phyloP scores from a whole-genome alignment of 352 stramenopile species.

The Pythium pectinolyticum region DNA sequence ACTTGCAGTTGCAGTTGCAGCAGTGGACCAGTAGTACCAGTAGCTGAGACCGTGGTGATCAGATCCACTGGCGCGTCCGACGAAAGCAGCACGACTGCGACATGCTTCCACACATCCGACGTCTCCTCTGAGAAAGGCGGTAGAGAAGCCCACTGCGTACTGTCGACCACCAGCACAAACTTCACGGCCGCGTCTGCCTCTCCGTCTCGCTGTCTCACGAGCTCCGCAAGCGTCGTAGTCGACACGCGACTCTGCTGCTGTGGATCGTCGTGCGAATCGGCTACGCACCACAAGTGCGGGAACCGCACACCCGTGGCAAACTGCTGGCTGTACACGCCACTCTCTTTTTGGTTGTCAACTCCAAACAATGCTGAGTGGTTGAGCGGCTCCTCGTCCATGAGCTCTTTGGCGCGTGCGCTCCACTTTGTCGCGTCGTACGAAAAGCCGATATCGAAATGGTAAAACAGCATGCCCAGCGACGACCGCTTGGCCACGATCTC shows the following conservation, averaged over 20 bases:
- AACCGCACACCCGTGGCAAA: conserved; percentile 63
- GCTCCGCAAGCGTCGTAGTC: conserved; percentile 41
- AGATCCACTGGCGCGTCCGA: not conserved
- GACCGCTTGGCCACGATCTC: conserved; percentile 55
- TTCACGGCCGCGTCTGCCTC: conserved; percentile 32
- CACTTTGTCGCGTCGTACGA: conserved; percentile 64
- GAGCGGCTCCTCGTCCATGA: conserved; percentile 63
- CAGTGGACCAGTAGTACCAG: not conserved
- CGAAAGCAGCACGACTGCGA: conserved; percentile 21
- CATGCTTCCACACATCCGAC: conserved; percentile 1
- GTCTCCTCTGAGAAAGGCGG: no score
- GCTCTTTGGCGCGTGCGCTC: conserved; percentile 40
- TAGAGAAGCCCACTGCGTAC: conserved; percentile 29
- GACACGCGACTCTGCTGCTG: conserved; percentile 35
- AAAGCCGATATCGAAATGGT: conserved; percentile 85
- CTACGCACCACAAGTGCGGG: conserved; percentile 68
- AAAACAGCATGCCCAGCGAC: conserved; percentile 85
- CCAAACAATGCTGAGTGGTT: conserved; percentile 54
- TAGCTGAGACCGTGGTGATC: no score
- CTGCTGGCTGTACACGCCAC: conserved; percentile 40
- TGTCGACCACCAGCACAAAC: conserved; percentile 58
- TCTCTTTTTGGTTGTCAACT: not conserved
- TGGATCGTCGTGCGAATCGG: no score
- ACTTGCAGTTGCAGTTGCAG: not conserved
- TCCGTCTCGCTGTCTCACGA: conserved; percentile 24